A percentile compares a stretch with the other conserved stretches of the same genome.
phyloP scores from a whole-genome alignment of 2,329 filamentous ascomycete genomes.

The Drechslera avenae region DNA sequence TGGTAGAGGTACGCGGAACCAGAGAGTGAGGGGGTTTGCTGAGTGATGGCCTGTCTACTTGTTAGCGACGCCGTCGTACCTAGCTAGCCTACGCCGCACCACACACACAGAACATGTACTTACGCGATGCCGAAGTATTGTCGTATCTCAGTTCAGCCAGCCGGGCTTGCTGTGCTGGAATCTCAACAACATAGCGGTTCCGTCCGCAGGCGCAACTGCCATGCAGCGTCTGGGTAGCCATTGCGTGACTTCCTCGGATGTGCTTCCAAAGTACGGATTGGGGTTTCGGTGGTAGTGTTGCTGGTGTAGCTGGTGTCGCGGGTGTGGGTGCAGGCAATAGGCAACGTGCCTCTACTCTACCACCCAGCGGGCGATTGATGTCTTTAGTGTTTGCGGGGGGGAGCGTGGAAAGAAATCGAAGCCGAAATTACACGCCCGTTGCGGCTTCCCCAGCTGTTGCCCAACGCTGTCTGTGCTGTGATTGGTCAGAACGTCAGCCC shows the following conservation, averaged over 20 bases:
- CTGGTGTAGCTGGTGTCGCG: not conserved
- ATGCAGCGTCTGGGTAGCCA: conserved; percentile 60
- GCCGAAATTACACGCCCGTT: conserved; percentile 13
- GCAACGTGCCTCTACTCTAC: conserved; percentile 2
- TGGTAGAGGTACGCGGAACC: conserved; percentile 78
- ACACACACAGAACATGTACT: conserved; percentile 47
- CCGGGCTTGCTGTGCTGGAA: conserved; percentile 68
- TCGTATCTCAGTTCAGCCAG: conserved; percentile 70
- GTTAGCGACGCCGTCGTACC: not conserved
- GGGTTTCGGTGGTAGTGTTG: not conserved
- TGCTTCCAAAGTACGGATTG: not conserved
- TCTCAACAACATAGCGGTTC: conserved; percentile 76
- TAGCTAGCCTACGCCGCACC: not conserved
- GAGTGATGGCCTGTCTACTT: conserved; percentile 62
- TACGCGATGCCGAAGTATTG: conserved; percentile 72
- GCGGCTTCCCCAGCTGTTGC: conserved; percentile 12
- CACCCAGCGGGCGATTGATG: conserved; percentile 1
- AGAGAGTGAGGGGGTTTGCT: conserved; percentile 76
- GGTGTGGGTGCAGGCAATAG: not conserved
- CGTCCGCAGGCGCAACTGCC: conserved; percentile 86
- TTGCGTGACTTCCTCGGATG: conserved; percentile 11
- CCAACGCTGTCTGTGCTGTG: conserved; percentile 11
- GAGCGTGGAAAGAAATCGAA: conserved; percentile 13
- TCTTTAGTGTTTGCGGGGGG: conserved; percentile 14
- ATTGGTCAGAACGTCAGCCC: conserved; percentile 13